Conservation (phyloP, 1,284 basidiomycete genomes). For the Cystobasidium sp. region DNA sequence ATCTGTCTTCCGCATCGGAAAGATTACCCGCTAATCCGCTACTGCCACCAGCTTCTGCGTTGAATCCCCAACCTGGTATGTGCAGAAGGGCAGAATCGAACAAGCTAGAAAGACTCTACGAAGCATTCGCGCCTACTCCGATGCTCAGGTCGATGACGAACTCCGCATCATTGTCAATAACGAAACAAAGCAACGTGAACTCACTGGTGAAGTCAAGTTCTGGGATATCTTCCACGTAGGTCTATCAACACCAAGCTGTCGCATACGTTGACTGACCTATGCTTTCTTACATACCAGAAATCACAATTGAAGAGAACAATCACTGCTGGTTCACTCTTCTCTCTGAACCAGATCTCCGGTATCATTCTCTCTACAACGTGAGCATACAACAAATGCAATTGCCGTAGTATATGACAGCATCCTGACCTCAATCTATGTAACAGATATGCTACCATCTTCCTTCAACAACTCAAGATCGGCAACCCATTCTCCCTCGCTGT, state of each 20-base stretch:
- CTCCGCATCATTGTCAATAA: conserved; percentile 10
- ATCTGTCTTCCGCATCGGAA: background rate
- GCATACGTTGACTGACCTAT: too few species aligned
- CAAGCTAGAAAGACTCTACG: conserved; percentile 4
- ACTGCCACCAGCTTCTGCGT: background rate
- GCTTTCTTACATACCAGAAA: background rate
- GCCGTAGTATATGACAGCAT: background rate
- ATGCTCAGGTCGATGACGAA: conserved; percentile 13
- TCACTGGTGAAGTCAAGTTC: conserved; percentile 7
- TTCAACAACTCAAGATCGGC: conserved; percentile 10
- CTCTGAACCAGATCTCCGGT: conserved; percentile 3
- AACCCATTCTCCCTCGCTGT: conserved; percentile 15
- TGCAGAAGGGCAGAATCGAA: background rate
- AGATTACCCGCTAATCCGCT: background rate
- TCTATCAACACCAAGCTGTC: background rate
- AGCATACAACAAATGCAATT: background rate
- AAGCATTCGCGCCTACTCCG: conserved; percentile 9
- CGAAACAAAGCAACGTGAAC: background rate
- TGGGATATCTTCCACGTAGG: conserved; percentile 12
- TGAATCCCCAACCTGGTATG: conserved; percentile 10
- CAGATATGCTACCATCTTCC: conserved; percentile 16
- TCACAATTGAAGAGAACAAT: conserved; percentile 7
- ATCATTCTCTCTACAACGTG: conserved; percentile 9
- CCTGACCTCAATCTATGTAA: background rate
- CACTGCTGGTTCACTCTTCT: background rate